phyloP scores from a whole-genome alignment of 768 basidiomycete species.

The Peribolospora baueri region DNA sequence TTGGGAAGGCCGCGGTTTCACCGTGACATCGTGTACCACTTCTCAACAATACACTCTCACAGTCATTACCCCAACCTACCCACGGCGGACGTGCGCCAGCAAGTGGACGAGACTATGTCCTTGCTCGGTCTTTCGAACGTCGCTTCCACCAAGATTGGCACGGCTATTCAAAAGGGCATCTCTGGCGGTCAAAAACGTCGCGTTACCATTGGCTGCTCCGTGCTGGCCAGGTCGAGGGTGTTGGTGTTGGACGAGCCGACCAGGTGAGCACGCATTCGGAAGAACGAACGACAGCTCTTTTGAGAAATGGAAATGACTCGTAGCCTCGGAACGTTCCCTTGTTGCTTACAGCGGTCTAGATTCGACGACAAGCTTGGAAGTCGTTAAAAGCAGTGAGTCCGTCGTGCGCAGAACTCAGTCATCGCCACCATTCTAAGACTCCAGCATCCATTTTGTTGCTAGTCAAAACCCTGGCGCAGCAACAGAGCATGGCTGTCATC shows the following conservation, averaged over 20 bases:
- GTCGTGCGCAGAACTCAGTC: too few species aligned
- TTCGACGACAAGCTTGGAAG: conserved; percentile 10
- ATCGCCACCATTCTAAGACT: too few species aligned
- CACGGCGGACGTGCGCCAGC: conserved; percentile 17
- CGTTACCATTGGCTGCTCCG: conserved; percentile 34
- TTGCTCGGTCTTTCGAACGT: conserved; percentile 29
- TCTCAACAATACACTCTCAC: conserved; percentile 4
- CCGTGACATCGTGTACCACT: neutral
- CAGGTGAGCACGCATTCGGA: too few species aligned
- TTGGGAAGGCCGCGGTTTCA: neutral
- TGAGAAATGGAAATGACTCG: too few species aligned
- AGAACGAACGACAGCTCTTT: too few species aligned
- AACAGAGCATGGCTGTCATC: conserved; percentile 33
- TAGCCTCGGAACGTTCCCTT: too few species aligned
- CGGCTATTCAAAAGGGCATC: conserved; percentile 34
- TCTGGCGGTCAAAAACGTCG: conserved; percentile 44
- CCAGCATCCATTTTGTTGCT: too few species aligned
- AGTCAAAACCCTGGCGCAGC: conserved; percentile 25
- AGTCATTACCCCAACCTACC: conserved; percentile 9
- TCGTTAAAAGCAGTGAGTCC: conserved; percentile 19
- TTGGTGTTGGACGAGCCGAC: conserved; percentile 41
- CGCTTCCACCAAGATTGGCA: conserved; percentile 32
- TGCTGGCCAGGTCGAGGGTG: conserved; percentile 37
- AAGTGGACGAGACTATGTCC: conserved; percentile 26
- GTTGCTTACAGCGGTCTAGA: conserved; percentile 22